A percentile compares a stretch with the other conserved stretches of the same genome.
These are phyloP conservation scores for Botryosphaeria dothidea DNA, from an alignment of 2,329 filamentous ascomycete genomes.

Conservation along the genomic window DNA sequence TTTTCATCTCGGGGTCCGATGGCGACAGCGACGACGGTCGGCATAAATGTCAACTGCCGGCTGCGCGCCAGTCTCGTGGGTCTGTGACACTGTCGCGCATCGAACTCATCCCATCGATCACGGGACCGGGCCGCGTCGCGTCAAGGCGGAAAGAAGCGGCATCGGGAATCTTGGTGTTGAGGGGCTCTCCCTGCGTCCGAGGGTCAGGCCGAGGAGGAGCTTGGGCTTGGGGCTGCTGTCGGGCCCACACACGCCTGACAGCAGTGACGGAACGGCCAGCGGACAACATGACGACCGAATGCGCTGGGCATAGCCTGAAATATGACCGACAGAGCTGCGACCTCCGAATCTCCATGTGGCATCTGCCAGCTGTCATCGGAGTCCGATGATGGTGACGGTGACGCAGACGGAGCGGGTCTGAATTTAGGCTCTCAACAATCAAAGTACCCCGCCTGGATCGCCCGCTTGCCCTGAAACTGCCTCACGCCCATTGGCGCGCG, in stretches of 20 bases:
- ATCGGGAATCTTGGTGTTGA: neutral
- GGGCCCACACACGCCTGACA: neutral
- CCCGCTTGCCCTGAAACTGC: neutral
- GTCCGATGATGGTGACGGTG: neutral
- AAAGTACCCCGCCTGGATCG: conserved; percentile 1
- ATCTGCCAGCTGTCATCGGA: neutral
- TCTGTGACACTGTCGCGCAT: neutral
- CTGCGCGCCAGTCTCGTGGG: neutral
- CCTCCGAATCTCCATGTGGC: too few species aligned
- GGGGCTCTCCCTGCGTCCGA: neutral
- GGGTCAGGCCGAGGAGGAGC: neutral
- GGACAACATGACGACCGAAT: neutral
- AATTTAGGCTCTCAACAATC: conserved; percentile 3
- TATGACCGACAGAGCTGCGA: neutral
- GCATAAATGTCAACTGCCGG: neutral
- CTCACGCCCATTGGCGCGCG: neutral
- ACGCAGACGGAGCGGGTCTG: neutral
- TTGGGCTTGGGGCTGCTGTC: neutral
- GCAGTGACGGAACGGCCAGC: neutral
- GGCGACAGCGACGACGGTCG: neutral
- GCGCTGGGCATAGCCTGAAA: neutral
- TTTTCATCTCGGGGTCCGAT: conserved; percentile 4
- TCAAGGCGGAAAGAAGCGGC: neutral
- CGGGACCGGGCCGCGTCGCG: neutral
- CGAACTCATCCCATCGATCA: neutral